Evolutionary conservation across 306 rosid species (phyloP), one percentile per base, ranked within the genome.

Genomic region (Potentilla sterilis): DNA sequence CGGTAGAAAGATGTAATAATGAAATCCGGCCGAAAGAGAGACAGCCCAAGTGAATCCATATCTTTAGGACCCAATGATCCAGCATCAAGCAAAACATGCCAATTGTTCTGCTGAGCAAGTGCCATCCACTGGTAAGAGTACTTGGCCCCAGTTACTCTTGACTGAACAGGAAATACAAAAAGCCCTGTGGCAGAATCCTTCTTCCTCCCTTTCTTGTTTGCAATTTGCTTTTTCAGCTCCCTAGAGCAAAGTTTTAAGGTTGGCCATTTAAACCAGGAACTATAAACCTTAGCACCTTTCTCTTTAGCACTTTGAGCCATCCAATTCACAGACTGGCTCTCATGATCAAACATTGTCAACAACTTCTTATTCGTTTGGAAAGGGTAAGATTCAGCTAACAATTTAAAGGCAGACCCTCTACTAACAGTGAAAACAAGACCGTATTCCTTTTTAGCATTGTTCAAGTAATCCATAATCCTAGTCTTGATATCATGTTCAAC

Each of bases 121-220:
- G 99, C 93, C 98, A 95, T 95, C 99, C 99, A 95, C 85, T 95
- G 99, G 74, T 95, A 95, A 2, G 99, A 95, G 86, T 92, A 95
- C 92, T 95, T 95, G 2, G 97, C 89, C 46, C 99, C 99, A 18
- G 99, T 95, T 2, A 95, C 99, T 83, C 99, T 92, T 64, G 97
- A 92, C 89, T 92, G 97, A 52, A 95, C 99, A 0, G 99, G 99
- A 79, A 95, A 95, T 22, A 95, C 99, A 78, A 95, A 95, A 51
- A 92, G 99, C 46, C 99, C 99, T 0, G 76, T 70, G 0, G 97
- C 99, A 18, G 93, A 88, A 85, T 92, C 97, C 88, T 92, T 95
- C 96, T 92, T 95, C 93, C 96, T 79, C 85, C 80, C 85, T 78
- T 86, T 95, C 93, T 90, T 92, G 80, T 62, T 95, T 16, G 89